Base-by-base conservation (phyloP, 2,329 filamentous ascomycete species). In the Cytospora leucostoma region DNA sequence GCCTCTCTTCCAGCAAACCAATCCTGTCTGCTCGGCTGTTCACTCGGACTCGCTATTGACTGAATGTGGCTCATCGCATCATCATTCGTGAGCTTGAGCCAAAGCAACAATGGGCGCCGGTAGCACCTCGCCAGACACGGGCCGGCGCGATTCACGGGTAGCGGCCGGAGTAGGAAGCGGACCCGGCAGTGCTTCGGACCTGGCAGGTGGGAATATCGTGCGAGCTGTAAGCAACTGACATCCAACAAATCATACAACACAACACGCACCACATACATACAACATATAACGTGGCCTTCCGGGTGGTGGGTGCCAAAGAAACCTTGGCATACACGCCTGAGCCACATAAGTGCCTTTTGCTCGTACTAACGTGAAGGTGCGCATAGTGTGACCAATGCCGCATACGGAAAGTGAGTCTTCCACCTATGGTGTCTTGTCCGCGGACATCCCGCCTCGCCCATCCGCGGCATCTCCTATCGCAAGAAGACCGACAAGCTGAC, bases 371-470 rank as follows among this genome's bases (percentile, higher is more conserved):
- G 12, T 40, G 35, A 52, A 27, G 2, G 2, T 49, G 15, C 34
- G 32, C 40, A 47, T 61, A 77, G 75, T 77, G 75, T 68, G 75
- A 77, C 66, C 74, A 77, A 67, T 77, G 75, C 65, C 73, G 75
- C 33, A 68, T 75, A 15, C 70, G 75, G 67, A 77, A 77, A 74
- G 75, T 74, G 65, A 69, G 68, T 68, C 60, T 40, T 34, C 34
- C 40, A 35, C 53, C 51, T 35, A 47, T 27, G 37, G 21, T 13
- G 19, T 64, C 55, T 15, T 49, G 64, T 63, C 64, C 64, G 64
- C 64, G 64, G 64, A 61, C 60, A 40, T 60, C 63, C 55, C 21
- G 54, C 21, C 19, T 37, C 19, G 21, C 40, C 8, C 19, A 47
- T n/a, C 11, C 21, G 21, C 13, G 35, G 44, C n/a, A 12, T 15